These are phyloP conservation scores for Kockovaella imperatae DNA, from an alignment of 768 basidiomycete genomes.

Conservation along the genomic window DNA sequence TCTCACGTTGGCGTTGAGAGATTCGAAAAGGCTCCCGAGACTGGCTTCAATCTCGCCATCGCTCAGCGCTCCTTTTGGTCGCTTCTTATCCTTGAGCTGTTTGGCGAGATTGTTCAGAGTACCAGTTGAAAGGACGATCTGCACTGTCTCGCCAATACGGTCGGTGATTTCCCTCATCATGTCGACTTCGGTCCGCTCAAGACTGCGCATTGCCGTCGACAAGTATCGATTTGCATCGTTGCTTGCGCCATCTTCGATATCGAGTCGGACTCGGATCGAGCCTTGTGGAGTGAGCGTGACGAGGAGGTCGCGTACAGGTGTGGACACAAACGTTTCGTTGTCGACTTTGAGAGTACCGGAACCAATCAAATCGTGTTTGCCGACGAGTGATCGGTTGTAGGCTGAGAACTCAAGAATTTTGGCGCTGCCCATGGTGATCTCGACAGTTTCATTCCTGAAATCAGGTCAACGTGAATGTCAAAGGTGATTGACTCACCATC, in stretches of 20 bases:
- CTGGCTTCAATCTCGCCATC: slow-evolving; percentile 36
- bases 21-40: slow-evolving; percentile 36
- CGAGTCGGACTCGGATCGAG: slow-evolving; percentile 29
- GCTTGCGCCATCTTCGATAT: slow-evolving; percentile 36
- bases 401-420: slow-evolving; percentile 31
- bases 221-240: slow-evolving; percentile 39
- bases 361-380: slow-evolving; percentile 43
- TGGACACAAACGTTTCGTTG: slow-evolving; percentile 20
- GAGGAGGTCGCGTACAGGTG: slow-evolving; percentile 26
- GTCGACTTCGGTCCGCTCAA: slow-evolving; percentile 33
- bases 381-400: slow-evolving; percentile 42
- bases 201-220: slow-evolving; percentile 19
- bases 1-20: slow-evolving; percentile 43
- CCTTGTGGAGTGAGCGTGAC: slow-evolving; percentile 39
- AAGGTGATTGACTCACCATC: slow-evolving; percentile 26
- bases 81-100: slow-evolving; percentile 37
- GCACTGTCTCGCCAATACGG: slow-evolving; percentile 36
- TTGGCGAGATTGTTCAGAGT: slow-evolving; percentile 23
- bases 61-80: slow-evolving; percentile 19
- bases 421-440: slow-evolving; percentile 25
- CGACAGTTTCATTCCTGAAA: slow-evolving; percentile 39
- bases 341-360: slow-evolving; percentile 36
- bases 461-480: slow-evolving; percentile 1
- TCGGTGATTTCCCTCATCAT: slow-evolving; percentile 40
- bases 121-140: slow-evolving; percentile 13